phyloP scores from a whole-genome alignment of 1,284 basidiomycete genomes.

The Cerioporus squamosus region DNA sequence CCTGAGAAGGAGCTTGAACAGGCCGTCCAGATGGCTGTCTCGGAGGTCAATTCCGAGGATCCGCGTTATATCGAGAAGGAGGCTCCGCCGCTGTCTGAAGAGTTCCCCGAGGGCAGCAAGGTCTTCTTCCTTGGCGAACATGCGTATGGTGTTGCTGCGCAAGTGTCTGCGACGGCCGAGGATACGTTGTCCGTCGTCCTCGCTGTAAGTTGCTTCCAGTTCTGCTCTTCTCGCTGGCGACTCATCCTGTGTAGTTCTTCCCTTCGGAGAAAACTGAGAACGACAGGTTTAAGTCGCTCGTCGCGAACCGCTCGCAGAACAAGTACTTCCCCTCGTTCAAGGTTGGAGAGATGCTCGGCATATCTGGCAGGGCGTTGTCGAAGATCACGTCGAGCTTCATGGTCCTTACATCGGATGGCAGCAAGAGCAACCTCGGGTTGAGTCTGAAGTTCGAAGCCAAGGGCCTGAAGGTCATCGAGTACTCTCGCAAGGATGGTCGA shows the following conservation, averaged over 20 bases:
- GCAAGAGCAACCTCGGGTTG: conserved; percentile 90
- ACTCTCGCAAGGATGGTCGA: conserved; percentile 83
- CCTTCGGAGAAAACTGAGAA: conserved; percentile 81
- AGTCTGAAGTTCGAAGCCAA: conserved; percentile 98
- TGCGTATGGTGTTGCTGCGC: conserved; percentile 94
- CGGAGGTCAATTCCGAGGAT: conserved; percentile 84
- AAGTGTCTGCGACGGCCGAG: conserved; percentile 76
- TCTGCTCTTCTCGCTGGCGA: conserved; percentile 5
- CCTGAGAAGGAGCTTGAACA: conserved; percentile 83
- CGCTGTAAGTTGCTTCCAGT: conserved; percentile 58
- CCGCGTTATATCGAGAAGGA: conserved; percentile 85
- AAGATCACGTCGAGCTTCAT: conserved; percentile 94
- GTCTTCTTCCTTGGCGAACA: conserved; percentile 96
- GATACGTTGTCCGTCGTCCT: conserved; percentile 77
- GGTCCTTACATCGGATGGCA: conserved; percentile 75
- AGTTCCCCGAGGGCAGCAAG: conserved; percentile 89
- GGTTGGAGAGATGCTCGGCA: conserved; percentile 70
- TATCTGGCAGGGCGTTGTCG: conserved; percentile 79
- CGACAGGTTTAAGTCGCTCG: conserved; percentile 74
- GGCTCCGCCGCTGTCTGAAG: conserved; percentile 82
- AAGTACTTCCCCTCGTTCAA: conserved; percentile 81
- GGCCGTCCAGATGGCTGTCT: conserved; percentile 84
- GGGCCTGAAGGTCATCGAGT: conserved; percentile 94
- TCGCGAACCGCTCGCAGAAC: conserved; percentile 56
- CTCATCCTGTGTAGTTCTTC: conserved; percentile 70